Conservation (phyloP, 345 rosid species). For the Sonneratia caseolaris region DNA sequence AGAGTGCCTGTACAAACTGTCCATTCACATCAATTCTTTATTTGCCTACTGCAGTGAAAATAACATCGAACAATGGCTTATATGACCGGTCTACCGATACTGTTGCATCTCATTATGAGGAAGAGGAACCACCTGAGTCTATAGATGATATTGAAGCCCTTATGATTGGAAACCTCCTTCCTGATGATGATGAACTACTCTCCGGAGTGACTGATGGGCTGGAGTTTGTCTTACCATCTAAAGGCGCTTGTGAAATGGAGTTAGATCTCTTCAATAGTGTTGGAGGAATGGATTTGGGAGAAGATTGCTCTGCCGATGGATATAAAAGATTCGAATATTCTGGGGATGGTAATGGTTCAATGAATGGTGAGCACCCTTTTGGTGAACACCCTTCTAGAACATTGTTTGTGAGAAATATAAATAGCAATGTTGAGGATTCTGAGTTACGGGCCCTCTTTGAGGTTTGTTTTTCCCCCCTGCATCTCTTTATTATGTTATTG, state of each 20-base stretch:
- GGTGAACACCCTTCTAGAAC: conserved; percentile 47
- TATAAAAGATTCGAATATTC: conserved; percentile 23
- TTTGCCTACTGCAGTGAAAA: conserved; percentile 37
- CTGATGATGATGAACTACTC: conserved; percentile 55
- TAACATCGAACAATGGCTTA: conserved; percentile 23
- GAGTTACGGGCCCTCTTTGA: conserved; percentile 46
- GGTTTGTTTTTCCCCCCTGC: conserved; percentile 18
- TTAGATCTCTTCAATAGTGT: conserved; percentile 54
- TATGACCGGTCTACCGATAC: conserved; percentile 33
- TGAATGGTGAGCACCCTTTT: conserved; percentile 27
- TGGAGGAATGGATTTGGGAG: conserved; percentile 67
- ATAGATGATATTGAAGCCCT: conserved; percentile 56
- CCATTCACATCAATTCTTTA: background rate
- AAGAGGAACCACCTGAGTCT: conserved; percentile 40
- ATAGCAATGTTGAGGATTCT: conserved; percentile 44
- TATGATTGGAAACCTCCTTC: conserved; percentile 65
- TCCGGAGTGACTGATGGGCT: conserved; percentile 42
- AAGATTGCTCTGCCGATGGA: conserved; percentile 21
- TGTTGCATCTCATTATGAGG: conserved; percentile 30
- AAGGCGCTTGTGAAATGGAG: conserved; percentile 35
- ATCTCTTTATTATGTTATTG: background rate
- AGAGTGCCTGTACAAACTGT: background rate
- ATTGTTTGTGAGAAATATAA: conserved; percentile 46
- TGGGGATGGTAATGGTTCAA: conserved; percentile 19
- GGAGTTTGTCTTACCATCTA: conserved; percentile 15